Base-by-base conservation (phyloP, 2,329 filamentous ascomycete species). In the Microsporum audouinii region DNA sequence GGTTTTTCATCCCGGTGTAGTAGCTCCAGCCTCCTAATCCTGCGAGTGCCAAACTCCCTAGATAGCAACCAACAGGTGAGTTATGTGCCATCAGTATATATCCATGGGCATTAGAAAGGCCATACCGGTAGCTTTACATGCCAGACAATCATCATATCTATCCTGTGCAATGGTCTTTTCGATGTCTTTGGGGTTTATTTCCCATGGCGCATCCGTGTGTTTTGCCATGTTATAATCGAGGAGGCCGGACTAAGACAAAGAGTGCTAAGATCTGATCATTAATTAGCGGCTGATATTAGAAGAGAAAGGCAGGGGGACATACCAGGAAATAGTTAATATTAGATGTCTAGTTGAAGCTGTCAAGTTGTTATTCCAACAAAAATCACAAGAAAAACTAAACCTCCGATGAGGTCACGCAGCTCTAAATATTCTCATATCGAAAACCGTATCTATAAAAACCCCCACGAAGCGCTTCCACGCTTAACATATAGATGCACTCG, bases 1-100 rank as follows among this genome's bases (percentile, higher is more conserved):
- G 82, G 72, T 91, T 88, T 58, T 79, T 78, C 73, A 85, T 87
- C 62, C 89, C 89, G 2, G 87, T 88, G 63, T 84, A 78, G 75
- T 91, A 91, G 72, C 85, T 91, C 75, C 91, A 94, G 0, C 80
- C 84, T 2, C 85, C 88, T 14, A 92, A 82, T 0, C 87, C 87
- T 61, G 89, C 78, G 65, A 94, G 90, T 0, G 88, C 87, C 43
- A 84, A 81, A 69, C 87, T 86, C 1, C 64, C 64, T 66, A 59
- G 23, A 34, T 36, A 34, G 3, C 47, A 59, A 55, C 55, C 60
- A 38, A 10, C 47, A 3, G 6, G 56, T 43, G 33, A 38, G 51
- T 1, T 43, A 43, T 39, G 7, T 5, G 5, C 34, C 1, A 12
- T 17, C 23, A 12, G 8, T 27, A 10, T n/a, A 47, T n/a, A 43